Percentiles rank a stretch among this genome's conserved stretches.
These are phyloP conservation scores for Talaromyces sp. DNA, from an alignment of 2,329 filamentous ascomycete genomes.

Conservation along the genomic window DNA sequence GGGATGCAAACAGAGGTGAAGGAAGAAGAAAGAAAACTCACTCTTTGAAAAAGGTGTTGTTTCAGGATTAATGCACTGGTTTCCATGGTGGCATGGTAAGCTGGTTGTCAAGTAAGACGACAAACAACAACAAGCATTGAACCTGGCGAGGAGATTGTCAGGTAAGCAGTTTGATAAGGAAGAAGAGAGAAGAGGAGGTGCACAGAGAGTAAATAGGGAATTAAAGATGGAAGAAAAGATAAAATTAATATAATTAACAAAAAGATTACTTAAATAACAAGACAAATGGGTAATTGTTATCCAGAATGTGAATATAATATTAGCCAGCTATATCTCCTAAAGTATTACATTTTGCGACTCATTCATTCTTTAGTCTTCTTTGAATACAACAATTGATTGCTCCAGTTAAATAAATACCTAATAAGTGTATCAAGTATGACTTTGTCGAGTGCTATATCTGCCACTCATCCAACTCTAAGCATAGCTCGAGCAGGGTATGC, in stretches of 20 bases:
- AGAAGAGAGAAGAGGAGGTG: conserved; percentile 1
- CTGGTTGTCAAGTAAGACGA: conserved; percentile 8
- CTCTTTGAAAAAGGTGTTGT: not conserved
- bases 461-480: too few species aligned
- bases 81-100: not conserved
- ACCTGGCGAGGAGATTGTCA: conserved; percentile 3
- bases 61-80: not conserved
- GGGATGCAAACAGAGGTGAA: not conserved
- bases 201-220: conserved; percentile 2
- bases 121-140: conserved; percentile 13
- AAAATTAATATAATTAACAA: not conserved
- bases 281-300: not conserved
- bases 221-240: conserved; percentile 5
- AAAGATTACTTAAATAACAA: not conserved
- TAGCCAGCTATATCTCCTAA: too few species aligned
- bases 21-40: not conserved
- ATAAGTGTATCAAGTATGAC: too few species aligned
- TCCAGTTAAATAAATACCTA: not conserved
- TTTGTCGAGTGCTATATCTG: too few species aligned
- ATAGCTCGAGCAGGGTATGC: too few species aligned
- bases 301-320: not conserved
- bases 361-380: not conserved
- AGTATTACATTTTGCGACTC: too few species aligned
- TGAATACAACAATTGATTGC: not conserved
- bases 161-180: not conserved